A percentile compares a stretch with the other conserved stretches of the same genome.
Conservation (phyloP, 2,329 filamentous ascomycete species). For the Trichoderma simmonsii region DNA sequence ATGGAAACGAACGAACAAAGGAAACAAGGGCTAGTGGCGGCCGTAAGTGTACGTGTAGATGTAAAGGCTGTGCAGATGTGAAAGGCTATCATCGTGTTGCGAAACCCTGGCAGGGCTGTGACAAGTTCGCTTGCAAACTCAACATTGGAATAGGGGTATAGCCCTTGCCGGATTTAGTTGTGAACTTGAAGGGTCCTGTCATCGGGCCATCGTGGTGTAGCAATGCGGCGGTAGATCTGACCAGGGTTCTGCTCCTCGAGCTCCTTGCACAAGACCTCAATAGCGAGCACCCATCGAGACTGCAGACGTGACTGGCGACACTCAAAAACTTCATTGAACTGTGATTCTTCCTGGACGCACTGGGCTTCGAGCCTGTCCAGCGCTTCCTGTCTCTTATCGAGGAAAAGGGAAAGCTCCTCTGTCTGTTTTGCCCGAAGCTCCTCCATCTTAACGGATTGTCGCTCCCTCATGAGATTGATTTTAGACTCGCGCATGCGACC, state of each 20-base stretch:
- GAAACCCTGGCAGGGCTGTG: neutral
- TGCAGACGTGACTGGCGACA: constrained; percentile 44
- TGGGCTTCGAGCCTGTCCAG: constrained; percentile 45
- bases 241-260: constrained; percentile 44
- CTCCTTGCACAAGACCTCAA: constrained; percentile 52
- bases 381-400: constrained; percentile 45
- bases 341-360: constrained; percentile 50
- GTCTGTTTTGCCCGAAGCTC: constrained; percentile 55
- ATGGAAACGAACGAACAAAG: neutral
- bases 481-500: constrained; percentile 56
- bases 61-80: neutral
- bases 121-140: neutral
- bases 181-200: constrained; percentile 7
- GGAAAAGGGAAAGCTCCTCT: constrained; percentile 47
- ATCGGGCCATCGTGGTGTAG: constrained; percentile 33
- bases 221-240: constrained; percentile 39
- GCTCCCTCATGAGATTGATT: constrained; percentile 64
- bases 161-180: neutral
- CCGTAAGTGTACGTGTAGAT: neutral
- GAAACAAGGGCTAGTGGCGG: neutral
- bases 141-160: neutral
- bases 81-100: neutral
- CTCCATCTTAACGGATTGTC: constrained; percentile 60
- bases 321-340: constrained; percentile 43
- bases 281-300: constrained; percentile 51